A percentile compares a stretch with the other conserved stretches of the same genome.
phyloP scores from a whole-genome alignment of 1,139 yeast genomes.

The Pichia sp. region DNA sequence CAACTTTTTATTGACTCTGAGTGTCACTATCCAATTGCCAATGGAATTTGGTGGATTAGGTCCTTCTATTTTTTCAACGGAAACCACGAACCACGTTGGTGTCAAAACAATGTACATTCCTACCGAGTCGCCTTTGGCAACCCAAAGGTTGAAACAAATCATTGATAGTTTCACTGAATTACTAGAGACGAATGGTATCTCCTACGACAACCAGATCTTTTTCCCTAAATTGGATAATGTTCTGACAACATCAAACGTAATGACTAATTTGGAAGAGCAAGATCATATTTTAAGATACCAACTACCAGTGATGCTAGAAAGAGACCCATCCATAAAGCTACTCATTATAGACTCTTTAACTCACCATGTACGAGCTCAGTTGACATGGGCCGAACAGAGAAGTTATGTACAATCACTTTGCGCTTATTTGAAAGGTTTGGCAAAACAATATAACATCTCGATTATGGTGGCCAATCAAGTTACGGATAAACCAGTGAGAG shows the following conservation, averaged over 20 bases:
- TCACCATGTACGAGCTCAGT: conserved; percentile 72
- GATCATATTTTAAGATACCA: conserved; percentile 72
- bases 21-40: conserved; percentile 53
- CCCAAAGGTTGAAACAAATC: conserved; percentile 48
- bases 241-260: conserved; percentile 52
- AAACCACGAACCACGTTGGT: background rate
- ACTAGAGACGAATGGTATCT: conserved; percentile 31
- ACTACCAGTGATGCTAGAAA: conserved; percentile 52
- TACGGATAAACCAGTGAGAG: conserved; percentile 47
- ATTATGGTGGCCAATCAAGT: conserved; percentile 80
- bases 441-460: conserved; percentile 49
- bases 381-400: conserved; percentile 39
- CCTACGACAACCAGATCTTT: conserved; percentile 16
- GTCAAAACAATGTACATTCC: conserved; percentile 58
- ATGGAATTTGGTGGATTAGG: conserved; percentile 43
- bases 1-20: conserved; percentile 63
- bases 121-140: conserved; percentile 72
- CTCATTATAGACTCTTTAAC: conserved; percentile 81
- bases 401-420: conserved; percentile 45
- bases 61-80: conserved; percentile 25
- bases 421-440: conserved; percentile 47
- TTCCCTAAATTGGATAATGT: conserved; percentile 46
- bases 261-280: conserved; percentile 61
- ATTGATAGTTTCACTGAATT: conserved; percentile 32
- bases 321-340: conserved; percentile 43